Evolutionary conservation across 148 eudicot genomes (phyloP), one percentile per base, ranked within the genome.

Genomic region (Chenopodium quinoa): DNA sequence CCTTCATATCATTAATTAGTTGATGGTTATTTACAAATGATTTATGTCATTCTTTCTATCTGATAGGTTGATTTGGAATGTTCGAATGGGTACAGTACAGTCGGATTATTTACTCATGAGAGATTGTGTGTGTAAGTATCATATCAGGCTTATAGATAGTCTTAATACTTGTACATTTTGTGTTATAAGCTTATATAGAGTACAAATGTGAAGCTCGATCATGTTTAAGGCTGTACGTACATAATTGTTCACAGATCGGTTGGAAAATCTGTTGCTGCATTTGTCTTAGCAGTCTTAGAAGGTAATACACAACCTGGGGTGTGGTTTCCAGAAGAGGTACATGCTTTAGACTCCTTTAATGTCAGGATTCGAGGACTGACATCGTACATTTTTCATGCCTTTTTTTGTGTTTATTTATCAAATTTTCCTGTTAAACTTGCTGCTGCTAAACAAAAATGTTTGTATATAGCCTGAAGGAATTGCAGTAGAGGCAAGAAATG

Each of bases 301-400:
- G 99, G 99, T 50, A 90, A 89, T 91, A 93, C 98, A 13, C 92
- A 93, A 81, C 92, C 98, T 2, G 99, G 99, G 12, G 98, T 96
- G 63, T 96, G 99, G 99, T 96, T 96, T 78, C 99, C 99, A 0
- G 99, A 96, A 87, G 98, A 96, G 99, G 99, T 96, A 91, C 46
- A 52, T 22, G 27, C n/a, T 50, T 68, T n/a, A 52, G 66, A 74
- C 80, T 22, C 70, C 73, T 27, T 25, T 50, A 71, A 34, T 7
- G 22, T 79, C 12, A 17, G 19, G 62, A 56, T n/a, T 34, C 6
- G 4, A 71, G 10, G 19, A 27, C n/a, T 69, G 14, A n/a, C 32
- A 69, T 11, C 19, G 20, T 56, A 56, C 17, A 20, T 19, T 56
- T 37, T 56, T 56, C 20, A 17, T 56, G 62, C 54, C 44, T 48